A percentile compares a stretch with the other conserved stretches of the same genome.
These are phyloP conservation scores for Botrytis squamosa DNA, from an alignment of 2,329 filamentous ascomycete species.

Conservation along the genomic window DNA sequence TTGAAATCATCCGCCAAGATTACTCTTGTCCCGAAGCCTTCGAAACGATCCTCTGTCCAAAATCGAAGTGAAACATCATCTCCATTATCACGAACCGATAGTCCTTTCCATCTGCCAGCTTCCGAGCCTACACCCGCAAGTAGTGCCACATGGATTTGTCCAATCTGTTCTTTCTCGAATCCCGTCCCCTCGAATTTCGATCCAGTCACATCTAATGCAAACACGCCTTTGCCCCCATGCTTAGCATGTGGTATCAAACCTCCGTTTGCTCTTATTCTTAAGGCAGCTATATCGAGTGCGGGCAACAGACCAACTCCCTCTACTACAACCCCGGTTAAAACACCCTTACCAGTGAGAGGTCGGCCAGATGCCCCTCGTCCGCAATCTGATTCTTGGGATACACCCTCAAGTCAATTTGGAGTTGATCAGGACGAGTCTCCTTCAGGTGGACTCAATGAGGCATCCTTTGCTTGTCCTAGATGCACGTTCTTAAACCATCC, in stretches of 20 bases:
- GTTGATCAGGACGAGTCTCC: constrained; percentile 2
- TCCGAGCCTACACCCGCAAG: constrained; percentile 50
- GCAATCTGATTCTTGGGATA: constrained; percentile 31
- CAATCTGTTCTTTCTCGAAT: constrained; percentile 94
- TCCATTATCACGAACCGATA: constrained; percentile 47
- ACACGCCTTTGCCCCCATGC: constrained; percentile 82
- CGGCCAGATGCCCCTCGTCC: constrained; percentile 28
- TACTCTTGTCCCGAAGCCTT: constrained; percentile 78
- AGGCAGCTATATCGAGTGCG: constrained; percentile 78
- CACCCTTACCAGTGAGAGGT: constrained; percentile 37
- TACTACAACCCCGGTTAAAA: constrained; percentile 33
- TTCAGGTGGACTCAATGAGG: constrained; percentile 36
- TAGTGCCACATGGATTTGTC: constrained; percentile 87
- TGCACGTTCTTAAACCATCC: constrained; percentile 96
- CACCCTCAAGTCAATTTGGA: constrained; percentile 15
- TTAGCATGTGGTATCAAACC: constrained; percentile 93
- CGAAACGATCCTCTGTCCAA: constrained; percentile 62
- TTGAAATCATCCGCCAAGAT: constrained; percentile 94
- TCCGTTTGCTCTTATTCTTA: constrained; percentile 75
- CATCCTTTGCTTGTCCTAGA: constrained; percentile 68
- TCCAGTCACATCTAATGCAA: constrained; percentile 72
- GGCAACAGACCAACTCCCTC: constrained; percentile 50
- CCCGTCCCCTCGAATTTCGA: constrained; percentile 93
- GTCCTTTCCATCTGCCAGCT: constrained; percentile 45
- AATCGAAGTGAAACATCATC: constrained; percentile 50